A percentile compares a stretch with the other conserved stretches of the same genome.
Conservation (phyloP, 2,329 filamentous ascomycete species). For the Lachnellula occidentalis region DNA sequence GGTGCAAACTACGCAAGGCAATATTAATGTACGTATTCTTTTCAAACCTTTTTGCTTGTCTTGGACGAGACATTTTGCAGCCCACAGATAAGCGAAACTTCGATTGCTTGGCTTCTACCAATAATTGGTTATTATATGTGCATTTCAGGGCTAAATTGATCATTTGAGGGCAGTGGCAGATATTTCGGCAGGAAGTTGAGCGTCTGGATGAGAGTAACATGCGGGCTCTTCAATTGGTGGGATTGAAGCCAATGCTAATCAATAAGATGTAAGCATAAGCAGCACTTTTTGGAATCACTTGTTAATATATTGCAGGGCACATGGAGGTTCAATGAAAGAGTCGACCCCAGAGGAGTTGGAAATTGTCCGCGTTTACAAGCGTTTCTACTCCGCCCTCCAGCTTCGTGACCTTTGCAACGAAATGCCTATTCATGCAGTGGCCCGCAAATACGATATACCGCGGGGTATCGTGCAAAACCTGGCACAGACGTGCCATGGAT, state of each 20-base stretch:
- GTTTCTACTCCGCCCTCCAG: slow-evolving; percentile 71
- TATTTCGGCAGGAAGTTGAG: slow-evolving; percentile 68
- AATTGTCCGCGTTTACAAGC: slow-evolving; percentile 57
- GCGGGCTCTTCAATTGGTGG: slow-evolving; percentile 62
- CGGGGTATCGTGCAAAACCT: slow-evolving; percentile 67
- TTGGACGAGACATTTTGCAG: not conserved
- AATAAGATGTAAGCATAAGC: slow-evolving; percentile 54
- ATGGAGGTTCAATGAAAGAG: slow-evolving; percentile 60
- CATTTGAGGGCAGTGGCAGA: slow-evolving; percentile 46
- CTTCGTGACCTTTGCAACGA: slow-evolving; percentile 77
- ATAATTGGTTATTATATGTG: too few species aligned
- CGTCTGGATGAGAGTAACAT: slow-evolving; percentile 64
- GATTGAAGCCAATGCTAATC: slow-evolving; percentile 61
- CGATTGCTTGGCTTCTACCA: not conserved
- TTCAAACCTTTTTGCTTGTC: not conserved
- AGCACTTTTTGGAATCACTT: not conserved
- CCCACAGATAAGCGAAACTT: too few species aligned
- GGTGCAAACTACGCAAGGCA: slow-evolving; percentile 50
- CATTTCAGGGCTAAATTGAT: too few species aligned
- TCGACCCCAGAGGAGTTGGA: slow-evolving; percentile 55
- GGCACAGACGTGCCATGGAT: slow-evolving; percentile 70
- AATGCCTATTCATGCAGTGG: slow-evolving; percentile 62
- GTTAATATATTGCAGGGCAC: slow-evolving; percentile 46
- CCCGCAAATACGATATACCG: slow-evolving; percentile 64
- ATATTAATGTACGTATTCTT: slow-evolving; percentile 44